Percentiles rank a stretch among this genome's conserved stretches.
phyloP scores from a whole-genome alignment of 2,329 filamentous ascomycete species.

The Colletotrichum sp. region DNA sequence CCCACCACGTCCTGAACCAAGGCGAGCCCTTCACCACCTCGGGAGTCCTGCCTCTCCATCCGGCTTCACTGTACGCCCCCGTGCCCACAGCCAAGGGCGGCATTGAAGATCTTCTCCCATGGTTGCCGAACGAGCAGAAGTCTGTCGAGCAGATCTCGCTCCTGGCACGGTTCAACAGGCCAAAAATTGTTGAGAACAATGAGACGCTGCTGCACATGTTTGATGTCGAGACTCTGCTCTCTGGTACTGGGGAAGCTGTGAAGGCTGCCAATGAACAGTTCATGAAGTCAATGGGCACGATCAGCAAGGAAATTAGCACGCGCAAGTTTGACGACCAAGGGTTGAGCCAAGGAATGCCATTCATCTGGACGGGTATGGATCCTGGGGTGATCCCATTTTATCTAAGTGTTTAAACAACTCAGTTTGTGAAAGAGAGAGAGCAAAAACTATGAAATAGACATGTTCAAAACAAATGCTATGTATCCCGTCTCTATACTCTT shows the following conservation, averaged over 20 bases:
- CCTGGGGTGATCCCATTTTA: neutral
- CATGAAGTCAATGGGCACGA: neutral
- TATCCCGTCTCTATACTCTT: neutral
- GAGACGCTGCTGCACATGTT: neutral
- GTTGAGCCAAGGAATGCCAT: conserved; percentile 52
- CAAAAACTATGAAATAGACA: rapidly evolving
- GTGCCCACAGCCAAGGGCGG: neutral
- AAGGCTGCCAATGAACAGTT: neutral
- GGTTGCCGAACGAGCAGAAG: neutral
- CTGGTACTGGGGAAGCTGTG: neutral
- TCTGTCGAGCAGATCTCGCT: neutral
- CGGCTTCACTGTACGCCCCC: neutral
- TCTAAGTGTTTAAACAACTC: neutral
- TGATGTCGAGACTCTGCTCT: neutral
- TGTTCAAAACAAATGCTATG: neutral
- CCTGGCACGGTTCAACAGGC: neutral
- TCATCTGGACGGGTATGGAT: conserved; percentile 33
- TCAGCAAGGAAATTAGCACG: neutral
- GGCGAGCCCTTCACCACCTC: neutral
- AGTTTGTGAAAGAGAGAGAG: rapidly evolving
- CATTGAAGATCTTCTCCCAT: neutral
- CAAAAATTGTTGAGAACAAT: neutral
- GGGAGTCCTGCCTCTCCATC: neutral
- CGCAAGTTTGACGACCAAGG: conserved; percentile 46
- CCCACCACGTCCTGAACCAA: neutral